Percentiles rank a stretch among this genome's conserved stretches.
These are phyloP conservation scores for Epichloe brachyelytri DNA, from an alignment of 2,329 filamentous ascomycete genomes.

Conservation along the genomic window DNA sequence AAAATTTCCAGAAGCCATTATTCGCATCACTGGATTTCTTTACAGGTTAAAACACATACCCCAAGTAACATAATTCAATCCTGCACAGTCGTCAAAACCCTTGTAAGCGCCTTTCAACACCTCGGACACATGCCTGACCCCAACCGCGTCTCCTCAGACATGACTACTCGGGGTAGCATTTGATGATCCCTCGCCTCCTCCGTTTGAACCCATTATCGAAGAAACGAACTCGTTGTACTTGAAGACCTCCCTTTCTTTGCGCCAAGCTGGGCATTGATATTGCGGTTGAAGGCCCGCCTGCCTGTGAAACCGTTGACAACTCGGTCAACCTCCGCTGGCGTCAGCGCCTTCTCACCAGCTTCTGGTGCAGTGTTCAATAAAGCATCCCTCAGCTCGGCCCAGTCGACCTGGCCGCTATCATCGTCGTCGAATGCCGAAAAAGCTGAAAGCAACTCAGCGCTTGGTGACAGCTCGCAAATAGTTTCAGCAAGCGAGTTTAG, in stretches of 20 bases:
- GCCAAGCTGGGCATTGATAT: constrained; percentile 36
- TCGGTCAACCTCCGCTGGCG: constrained; percentile 66
- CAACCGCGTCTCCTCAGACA: background rate
- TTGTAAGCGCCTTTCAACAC: background rate
- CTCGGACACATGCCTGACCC: too few species aligned
- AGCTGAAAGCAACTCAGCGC: constrained; percentile 71
- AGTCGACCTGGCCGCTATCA: constrained; percentile 84
- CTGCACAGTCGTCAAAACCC: background rate
- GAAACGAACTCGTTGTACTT: constrained; percentile 85
- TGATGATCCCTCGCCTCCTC: constrained; percentile 16
- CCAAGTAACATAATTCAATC: background rate
- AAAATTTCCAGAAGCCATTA: background rate
- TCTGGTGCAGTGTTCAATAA: constrained; percentile 73
- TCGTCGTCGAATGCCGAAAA: constrained; percentile 94
- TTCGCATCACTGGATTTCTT: background rate
- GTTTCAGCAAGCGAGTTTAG: constrained; percentile 68
- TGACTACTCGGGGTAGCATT: constrained; percentile 14
- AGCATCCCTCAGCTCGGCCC: constrained; percentile 70
- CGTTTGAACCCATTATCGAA: constrained; percentile 46
- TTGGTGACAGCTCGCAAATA: constrained; percentile 61
- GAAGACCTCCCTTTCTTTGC: constrained; percentile 76
- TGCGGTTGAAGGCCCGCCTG: constrained; percentile 66
- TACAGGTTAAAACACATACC: background rate
- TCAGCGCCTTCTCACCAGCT: constrained; percentile 50
- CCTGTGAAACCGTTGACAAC: constrained; percentile 81